Base-by-base conservation (phyloP, 768 basidiomycete genomes). In the Cyclocybe cylindracea region DNA sequence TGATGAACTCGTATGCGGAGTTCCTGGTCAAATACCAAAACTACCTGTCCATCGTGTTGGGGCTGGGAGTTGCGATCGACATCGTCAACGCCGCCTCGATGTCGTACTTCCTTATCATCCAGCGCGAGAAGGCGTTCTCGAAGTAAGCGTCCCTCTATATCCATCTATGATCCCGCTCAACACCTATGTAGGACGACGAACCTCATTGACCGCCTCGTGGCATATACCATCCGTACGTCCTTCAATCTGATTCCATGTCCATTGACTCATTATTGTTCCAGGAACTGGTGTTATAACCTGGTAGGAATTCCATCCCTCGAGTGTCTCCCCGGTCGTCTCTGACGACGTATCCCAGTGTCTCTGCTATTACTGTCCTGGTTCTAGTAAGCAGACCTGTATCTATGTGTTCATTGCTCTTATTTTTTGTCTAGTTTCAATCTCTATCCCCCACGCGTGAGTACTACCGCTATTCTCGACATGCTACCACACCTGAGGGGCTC, bases 31-130 rank as follows among this genome's bases (percentile, higher is more conserved):
- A 43, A 2, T 37, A 41, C 14, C 6, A 43, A 34, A 11, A 37
- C 7, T 40, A 35, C 35, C 14, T 56, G 4, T 47, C 46, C 14
- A 40, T 35, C 16, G 24, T 56, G 16, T 46, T 56, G 7, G 39
- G 36, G 9, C 37, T 52, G 16, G 55, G 50, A 5, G 50, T 43
- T 6, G 37, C 39, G n/a, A 51, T 56, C 18, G 55, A 56, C 46
- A 41, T 51, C 16, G 39, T 39, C 8, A 56, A 51, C 14, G 50
- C 55, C 18, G 19, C 44, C 0, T 40, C 55, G 4, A 56, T 56
- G 55, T 24, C 52, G 8, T 51, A 44, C 14, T 56, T 51, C 16
- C 37, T 56, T 33, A 10, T 56, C 5, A 24, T 32, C 11, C 37
- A 39, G 29, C 45, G 55, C 10, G 40, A 45, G 40, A 29, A 44